A percentile compares a stretch with the other conserved stretches of the same genome.
Evolutionary conservation across 768 basidiomycete genomes (phyloP).

Genomic region (Clavulina sp.): DNA sequence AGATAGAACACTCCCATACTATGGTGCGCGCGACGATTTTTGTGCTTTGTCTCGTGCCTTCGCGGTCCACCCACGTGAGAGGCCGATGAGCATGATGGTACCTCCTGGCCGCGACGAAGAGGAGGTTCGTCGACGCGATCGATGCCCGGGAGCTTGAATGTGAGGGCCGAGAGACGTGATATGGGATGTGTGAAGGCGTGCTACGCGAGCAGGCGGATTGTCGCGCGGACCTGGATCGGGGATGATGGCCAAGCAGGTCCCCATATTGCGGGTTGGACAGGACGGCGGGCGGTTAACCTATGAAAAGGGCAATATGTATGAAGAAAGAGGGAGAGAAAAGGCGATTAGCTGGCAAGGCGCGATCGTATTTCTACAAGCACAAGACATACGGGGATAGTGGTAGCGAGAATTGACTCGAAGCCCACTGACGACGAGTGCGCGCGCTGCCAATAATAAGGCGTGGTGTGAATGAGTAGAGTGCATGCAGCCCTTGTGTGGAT

Average conservation of each 20-base stretch:
- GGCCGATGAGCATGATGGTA: slow-evolving; percentile 30
- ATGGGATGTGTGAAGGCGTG: slow-evolving; percentile 3
- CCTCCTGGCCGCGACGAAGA: slow-evolving; percentile 30
- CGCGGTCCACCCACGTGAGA: slow-evolving; percentile 31
- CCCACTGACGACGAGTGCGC: slow-evolving; percentile 22
- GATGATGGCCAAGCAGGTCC: slow-evolving; percentile 20
- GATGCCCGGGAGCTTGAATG: slow-evolving; percentile 19
- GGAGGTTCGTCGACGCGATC: slow-evolving; percentile 30
- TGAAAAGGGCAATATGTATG: slow-evolving; percentile 14
- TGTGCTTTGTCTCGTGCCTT: slow-evolving; percentile 22
- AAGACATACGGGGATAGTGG: slow-evolving; percentile 28
- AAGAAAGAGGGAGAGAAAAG: neutral
- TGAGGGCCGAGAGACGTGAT: slow-evolving; percentile 2
- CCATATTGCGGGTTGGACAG: slow-evolving; percentile 23
- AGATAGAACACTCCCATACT: slow-evolving; percentile 28
- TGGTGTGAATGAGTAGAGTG: slow-evolving; percentile 6
- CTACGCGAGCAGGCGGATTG: neutral
- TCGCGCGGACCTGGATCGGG: slow-evolving; percentile 15
- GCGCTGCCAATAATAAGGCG: slow-evolving; percentile 29
- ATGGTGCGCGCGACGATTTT: slow-evolving; percentile 31
- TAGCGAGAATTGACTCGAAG: slow-evolving; percentile 39
- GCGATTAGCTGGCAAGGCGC: neutral
- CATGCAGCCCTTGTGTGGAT: neutral
- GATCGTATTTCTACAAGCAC: too few relatives aligned
- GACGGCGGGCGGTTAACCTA: slow-evolving; percentile 25